A percentile compares a stretch with the other conserved stretches of the same genome.
Evolutionary conservation across 176 grass and related monocot genomes (phyloP).

Genomic region (Carex littledalei): DNA sequence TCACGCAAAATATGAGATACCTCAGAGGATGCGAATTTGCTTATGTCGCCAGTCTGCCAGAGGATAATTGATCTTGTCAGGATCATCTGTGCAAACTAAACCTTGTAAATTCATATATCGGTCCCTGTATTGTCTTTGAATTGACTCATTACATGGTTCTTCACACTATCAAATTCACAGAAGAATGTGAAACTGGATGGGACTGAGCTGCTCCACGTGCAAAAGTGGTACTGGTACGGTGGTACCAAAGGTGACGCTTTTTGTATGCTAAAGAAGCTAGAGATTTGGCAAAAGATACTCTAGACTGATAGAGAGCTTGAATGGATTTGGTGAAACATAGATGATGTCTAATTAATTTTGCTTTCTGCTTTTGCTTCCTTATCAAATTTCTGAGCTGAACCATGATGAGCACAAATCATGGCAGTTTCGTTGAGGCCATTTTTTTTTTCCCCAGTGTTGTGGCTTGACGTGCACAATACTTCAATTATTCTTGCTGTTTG

Average conservation of each 20-base stretch:
- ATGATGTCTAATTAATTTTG: slow-evolving; percentile 6
- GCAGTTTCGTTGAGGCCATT: background rate
- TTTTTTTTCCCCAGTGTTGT: background rate
- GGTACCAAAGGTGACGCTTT: background rate
- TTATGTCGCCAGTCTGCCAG: background rate
- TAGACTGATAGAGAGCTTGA: background rate
- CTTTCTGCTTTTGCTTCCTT: slow-evolving; percentile 10
- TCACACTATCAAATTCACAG: background rate
- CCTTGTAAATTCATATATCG: background rate
- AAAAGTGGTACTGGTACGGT: background rate
- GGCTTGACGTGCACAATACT: background rate
- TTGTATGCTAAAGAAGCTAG: background rate
- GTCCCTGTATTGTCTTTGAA: too few species aligned
- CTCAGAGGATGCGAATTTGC: too few species aligned
- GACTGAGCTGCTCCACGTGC: slow-evolving; percentile 12
- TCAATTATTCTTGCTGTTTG: background rate
- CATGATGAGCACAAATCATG: slow-evolving; percentile 2
- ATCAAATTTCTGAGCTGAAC: background rate
- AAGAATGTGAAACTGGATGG: background rate
- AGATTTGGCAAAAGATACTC: background rate
- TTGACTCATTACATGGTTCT: background rate
- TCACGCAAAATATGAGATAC: too few species aligned
- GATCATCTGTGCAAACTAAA: background rate
- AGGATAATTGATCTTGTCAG: background rate
- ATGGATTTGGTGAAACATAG: slow-evolving; percentile 5